These are phyloP conservation scores for Fusarium pininemorale DNA, from an alignment of 2,329 filamentous ascomycete genomes.

Conservation along the genomic window DNA sequence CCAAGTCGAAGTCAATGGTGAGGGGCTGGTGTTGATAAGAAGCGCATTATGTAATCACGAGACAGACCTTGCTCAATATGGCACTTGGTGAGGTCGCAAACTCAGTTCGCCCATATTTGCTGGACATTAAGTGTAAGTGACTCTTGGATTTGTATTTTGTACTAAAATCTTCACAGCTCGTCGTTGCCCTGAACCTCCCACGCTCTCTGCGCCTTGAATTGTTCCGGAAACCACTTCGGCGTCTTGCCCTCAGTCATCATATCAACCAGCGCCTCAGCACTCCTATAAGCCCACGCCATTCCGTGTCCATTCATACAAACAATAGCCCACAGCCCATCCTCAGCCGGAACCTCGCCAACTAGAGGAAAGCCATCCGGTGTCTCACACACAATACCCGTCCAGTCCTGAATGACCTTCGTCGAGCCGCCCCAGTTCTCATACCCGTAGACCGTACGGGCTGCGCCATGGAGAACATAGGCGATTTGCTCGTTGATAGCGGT, in stretches of 20 bases:
- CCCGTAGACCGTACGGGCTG: conserved; percentile 7
- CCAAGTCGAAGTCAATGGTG: neutral
- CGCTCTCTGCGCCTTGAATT: conserved; percentile 17
- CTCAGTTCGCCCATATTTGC: neutral
- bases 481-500: conserved; percentile 21
- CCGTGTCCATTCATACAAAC: conserved; percentile 25
- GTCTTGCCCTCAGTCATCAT: conserved; percentile 28
- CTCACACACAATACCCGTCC: conserved; percentile 19
- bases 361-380: conserved; percentile 13
- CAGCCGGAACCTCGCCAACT: conserved; percentile 16
- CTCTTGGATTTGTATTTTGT: neutral
- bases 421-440: conserved; percentile 22
- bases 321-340: conserved; percentile 23
- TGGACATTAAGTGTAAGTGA: neutral
- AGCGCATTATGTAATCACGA: conserved; percentile 12
- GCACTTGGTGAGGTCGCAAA: neutral
- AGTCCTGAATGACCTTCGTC: conserved; percentile 13
- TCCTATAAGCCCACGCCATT: conserved; percentile 26
- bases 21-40: conserved; percentile 19
- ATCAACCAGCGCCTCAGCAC: conserved; percentile 22
- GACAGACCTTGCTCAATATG: neutral
- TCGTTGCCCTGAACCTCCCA: neutral
- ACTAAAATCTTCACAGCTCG: neutral
- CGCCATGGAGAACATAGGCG: conserved; percentile 2
- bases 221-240: conserved; percentile 21